Evolutionary conservation across 768 basidiomycete genomes (phyloP).

Genomic region (Pleurotus sapidus): DNA sequence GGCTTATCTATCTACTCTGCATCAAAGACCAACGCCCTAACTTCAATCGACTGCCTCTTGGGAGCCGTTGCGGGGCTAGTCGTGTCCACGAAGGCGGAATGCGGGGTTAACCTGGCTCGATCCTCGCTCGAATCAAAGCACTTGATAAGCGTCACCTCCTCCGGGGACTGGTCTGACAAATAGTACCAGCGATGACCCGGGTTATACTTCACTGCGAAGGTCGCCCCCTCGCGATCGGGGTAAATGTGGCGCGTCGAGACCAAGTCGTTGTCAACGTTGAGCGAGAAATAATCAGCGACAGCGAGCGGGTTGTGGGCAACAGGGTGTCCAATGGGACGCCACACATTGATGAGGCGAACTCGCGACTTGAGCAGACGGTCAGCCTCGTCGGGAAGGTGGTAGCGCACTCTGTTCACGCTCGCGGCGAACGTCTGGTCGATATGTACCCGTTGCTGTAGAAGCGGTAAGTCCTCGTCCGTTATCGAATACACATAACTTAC

Average conservation of each 20-base stretch:
- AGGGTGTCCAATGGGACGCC: constrained; percentile 38
- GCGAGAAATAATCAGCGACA: constrained; percentile 36
- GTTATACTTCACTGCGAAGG: constrained; percentile 28
- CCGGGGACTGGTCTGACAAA: constrained; percentile 26
- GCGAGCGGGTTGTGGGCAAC: constrained; percentile 38
- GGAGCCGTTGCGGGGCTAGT: constrained; percentile 47
- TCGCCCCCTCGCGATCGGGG: constrained; percentile 35
- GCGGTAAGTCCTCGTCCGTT: background rate
- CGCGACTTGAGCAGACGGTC: constrained; percentile 32
- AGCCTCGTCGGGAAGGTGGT: constrained; percentile 35
- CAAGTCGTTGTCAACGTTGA: constrained; percentile 29
- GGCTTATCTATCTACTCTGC: constrained; percentile 12
- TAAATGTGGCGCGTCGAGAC: constrained; percentile 27
- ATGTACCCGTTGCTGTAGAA: constrained; percentile 24
- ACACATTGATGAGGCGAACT: constrained; percentile 46
- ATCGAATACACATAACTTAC: background rate
- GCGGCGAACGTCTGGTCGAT: constrained; percentile 37
- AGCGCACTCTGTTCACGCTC: constrained; percentile 31
- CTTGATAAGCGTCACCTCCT: constrained; percentile 36
- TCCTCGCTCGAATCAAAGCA: constrained; percentile 17
- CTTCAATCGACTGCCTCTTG: constrained; percentile 56
- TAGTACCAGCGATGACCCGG: constrained; percentile 36
- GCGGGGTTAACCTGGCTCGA: constrained; percentile 45
- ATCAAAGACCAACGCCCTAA: constrained; percentile 64
- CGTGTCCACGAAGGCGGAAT: constrained; percentile 60